phyloP scores from a whole-genome alignment of 805 yeast genomes.

The Hanseniaspora mollemarum region DNA sequence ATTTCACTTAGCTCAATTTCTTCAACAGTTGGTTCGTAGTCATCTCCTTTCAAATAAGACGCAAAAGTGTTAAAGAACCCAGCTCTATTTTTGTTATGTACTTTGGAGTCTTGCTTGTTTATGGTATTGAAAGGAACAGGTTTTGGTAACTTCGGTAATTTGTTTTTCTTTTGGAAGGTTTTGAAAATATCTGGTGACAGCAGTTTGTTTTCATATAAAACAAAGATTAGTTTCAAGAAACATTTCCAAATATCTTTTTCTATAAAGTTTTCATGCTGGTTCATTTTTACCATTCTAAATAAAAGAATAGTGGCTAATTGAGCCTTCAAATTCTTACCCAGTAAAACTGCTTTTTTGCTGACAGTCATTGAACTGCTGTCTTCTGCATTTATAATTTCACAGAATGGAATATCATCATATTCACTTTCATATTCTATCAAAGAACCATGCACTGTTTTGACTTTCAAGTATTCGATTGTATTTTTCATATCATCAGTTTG shows the following conservation, averaged over 20 bases:
- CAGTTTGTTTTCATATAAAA: conserved; percentile 61
- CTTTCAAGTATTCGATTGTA: not conserved
- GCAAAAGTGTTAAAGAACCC: conserved; percentile 88
- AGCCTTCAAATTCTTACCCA: conserved; percentile 85
- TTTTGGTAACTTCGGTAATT: conserved; percentile 43
- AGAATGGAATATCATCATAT: conserved; percentile 32
- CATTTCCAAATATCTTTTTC: conserved; percentile 44
- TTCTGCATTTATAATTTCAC: conserved; percentile 38
- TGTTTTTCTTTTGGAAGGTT: conserved; percentile 49
- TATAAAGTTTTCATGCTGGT: conserved; percentile 35
- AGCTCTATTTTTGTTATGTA: conserved; percentile 39
- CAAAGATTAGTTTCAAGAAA: conserved; percentile 47
- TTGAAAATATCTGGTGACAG: conserved; percentile 53
- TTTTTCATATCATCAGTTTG: conserved; percentile 10
- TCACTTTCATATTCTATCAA: conserved; percentile 21
- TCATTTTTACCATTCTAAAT: conserved; percentile 60
- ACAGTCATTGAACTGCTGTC: conserved; percentile 46
- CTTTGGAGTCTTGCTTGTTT: conserved; percentile 35
- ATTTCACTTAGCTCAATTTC: conserved; percentile 78
- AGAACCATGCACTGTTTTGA: conserved; percentile 2
- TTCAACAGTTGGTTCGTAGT: conserved; percentile 82
- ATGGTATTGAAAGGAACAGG: conserved; percentile 59
- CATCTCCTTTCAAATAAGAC: conserved; percentile 85
- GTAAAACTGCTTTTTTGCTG: conserved; percentile 65
- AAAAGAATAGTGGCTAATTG: conserved; percentile 80